Evolutionary conservation across 2,329 filamentous ascomycete species (phyloP).

Genomic region (Remersonia thermophila): DNA sequence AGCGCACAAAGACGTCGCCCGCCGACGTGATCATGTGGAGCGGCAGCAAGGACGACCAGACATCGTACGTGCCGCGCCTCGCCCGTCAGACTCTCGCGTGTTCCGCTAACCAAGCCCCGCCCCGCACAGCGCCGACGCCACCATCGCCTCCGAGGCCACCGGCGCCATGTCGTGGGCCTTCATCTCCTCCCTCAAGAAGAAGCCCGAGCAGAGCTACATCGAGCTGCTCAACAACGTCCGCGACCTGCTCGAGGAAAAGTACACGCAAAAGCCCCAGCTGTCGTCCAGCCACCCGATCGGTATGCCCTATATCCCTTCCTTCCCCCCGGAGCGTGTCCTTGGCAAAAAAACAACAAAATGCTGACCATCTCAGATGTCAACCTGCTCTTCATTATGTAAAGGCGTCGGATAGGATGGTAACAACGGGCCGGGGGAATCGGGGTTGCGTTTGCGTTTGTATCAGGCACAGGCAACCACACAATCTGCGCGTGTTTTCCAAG

Average conservation of each 20-base stretch:
- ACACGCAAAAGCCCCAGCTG: conserved; percentile 88
- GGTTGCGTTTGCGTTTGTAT: too few relatives aligned
- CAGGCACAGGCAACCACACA: too few relatives aligned
- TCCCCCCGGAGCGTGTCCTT: too few relatives aligned
- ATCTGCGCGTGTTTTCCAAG: too few relatives aligned
- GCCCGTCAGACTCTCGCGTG: neutral
- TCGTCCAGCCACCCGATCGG: conserved; percentile 92
- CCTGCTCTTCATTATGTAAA: conserved; percentile 17
- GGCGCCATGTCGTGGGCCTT: conserved; percentile 99
- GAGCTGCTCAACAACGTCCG: conserved; percentile 91
- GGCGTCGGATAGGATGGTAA: neutral
- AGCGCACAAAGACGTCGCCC: conserved; percentile 81
- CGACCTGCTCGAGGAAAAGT: conserved; percentile 75
- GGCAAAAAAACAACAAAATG: too few relatives aligned
- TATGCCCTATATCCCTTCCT: conserved; percentile 49
- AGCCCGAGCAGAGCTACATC: conserved; percentile 91
- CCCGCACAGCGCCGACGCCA: conserved; percentile 84
- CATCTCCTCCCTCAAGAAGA: conserved; percentile 79
- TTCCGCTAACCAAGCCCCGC: conserved; percentile 4
- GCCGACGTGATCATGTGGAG: conserved; percentile 98
- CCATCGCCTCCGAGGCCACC: conserved; percentile 76
- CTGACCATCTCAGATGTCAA: conserved; percentile 13
- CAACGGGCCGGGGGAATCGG: too few relatives aligned
- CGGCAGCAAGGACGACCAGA: conserved; percentile 91
- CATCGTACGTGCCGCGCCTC: conserved; percentile 49